These are phyloP conservation scores for Paspalum notatum DNA, from an alignment of 176 grass and related monocot genomes.

Conservation along the genomic window DNA sequence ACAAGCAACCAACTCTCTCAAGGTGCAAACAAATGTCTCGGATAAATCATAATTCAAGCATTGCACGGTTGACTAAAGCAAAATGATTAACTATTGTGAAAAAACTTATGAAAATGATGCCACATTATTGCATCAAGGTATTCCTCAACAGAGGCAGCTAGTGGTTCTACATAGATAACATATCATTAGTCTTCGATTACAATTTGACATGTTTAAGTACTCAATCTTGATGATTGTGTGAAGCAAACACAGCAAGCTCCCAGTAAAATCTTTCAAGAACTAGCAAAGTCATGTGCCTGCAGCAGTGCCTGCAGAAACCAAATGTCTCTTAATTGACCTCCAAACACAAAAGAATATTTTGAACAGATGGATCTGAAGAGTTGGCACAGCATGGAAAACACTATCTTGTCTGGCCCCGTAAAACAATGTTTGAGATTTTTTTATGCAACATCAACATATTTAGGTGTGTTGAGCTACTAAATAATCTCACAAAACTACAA, in stretches of 20 bases:
- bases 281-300: conserved; percentile 87
- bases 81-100: not conserved
- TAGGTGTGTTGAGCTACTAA: not conserved
- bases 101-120: conserved; percentile 16
- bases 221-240: conserved; percentile 58
- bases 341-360: conserved; percentile 32
- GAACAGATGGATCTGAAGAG: conserved; percentile 30
- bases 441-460: not conserved
- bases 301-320: conserved; percentile 84
- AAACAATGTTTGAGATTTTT: not conserved
- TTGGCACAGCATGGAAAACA: conserved; percentile 4
- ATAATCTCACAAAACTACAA: not conserved
- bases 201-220: conserved; percentile 49
- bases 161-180: conserved; percentile 36
- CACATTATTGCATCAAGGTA: conserved; percentile 44
- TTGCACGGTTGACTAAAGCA: not conserved
- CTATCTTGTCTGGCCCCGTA: not conserved
- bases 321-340: conserved; percentile 60
- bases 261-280: conserved; percentile 66
- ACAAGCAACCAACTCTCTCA: conserved; percentile 5
- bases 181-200: conserved; percentile 32
- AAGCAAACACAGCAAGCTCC: conserved; percentile 76
- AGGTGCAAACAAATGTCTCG: conserved; percentile 8
- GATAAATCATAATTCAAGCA: conserved; percentile 12
- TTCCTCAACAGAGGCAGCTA: conserved; percentile 18